Base-by-base conservation (phyloP, 345 rosid species). In the Adansonia digitata region DNA sequence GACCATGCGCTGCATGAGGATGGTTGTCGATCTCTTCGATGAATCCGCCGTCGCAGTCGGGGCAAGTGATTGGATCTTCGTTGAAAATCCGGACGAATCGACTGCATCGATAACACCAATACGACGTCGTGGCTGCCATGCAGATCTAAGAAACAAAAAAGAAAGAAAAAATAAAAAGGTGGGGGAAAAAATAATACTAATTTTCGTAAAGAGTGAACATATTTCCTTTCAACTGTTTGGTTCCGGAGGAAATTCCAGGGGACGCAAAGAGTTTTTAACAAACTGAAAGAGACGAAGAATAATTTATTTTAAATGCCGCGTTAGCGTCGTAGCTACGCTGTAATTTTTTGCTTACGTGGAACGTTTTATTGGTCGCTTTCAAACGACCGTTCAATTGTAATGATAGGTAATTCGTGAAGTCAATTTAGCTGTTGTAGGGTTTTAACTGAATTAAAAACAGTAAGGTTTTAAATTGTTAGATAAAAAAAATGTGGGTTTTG, bases 101-200 rank as follows among this genome's bases (percentile, higher is more conserved):
- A 85, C 63, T 90, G 80, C 98, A 94, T 62, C 94, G 73, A 53
- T 94, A 87, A 73, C 98, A 94, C 98, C 98, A 94, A 80, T 86
- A 91, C 39, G 94, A 87, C 39, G 90, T 53, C 75, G 91, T 70
- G 1, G 43, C 1, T 60, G 94, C 84, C 96, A 66, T 66, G 9
- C 76, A 61, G 69, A 66, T 77, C 76, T 81, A 72, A 71, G 56
- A 69, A 67, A 18, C 20, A 48, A n/a, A 35, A 34, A 9, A 8
- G 15, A 51, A 31, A 10, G 5, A 3, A 18, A 1, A 7, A 20
- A 7, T n/a, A 37, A 39, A 10, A 13, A 73, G 46, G n/a, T n/a
- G n/a, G n/a, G 5, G 74, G 29, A 20, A 52, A 12, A 34, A 14
- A 31, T 29, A 10, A 35, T 1, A 66, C 48, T 62, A 61, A 45